A percentile compares a stretch with the other conserved stretches of the same genome.
Conservation (phyloP, 2,329 filamentous ascomycete species). For the Cladophialophora chaetospira region DNA sequence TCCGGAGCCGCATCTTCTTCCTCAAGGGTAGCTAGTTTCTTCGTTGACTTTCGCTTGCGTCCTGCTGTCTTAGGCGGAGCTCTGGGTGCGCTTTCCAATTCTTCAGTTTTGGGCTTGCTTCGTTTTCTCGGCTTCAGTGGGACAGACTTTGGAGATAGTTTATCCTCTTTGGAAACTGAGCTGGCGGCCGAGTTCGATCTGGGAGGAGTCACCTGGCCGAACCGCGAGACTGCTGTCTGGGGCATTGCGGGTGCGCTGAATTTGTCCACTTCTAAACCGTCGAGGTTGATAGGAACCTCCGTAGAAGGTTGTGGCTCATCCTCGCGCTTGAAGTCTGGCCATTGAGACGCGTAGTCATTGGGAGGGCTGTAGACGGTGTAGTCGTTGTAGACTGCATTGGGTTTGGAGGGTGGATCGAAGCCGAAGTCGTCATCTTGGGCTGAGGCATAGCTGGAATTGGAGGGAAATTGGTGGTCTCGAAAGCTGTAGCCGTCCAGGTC, state of each 20-base stretch:
- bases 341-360: slow-evolving; percentile 24
- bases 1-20: slow-evolving; percentile 20
- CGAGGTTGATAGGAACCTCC: slow-evolving; percentile 12
- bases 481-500: slow-evolving; percentile 31
- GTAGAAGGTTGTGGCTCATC: slow-evolving; percentile 25
- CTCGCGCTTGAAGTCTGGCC: slow-evolving; percentile 29
- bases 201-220: slow-evolving; percentile 33
- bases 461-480: slow-evolving; percentile 24
- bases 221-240: slow-evolving; percentile 28
- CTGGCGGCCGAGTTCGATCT: slow-evolving; percentile 30
- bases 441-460: slow-evolving; percentile 9
- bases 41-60: slow-evolving; percentile 30
- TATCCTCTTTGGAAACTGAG: slow-evolving; percentile 21
- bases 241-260: slow-evolving; percentile 26
- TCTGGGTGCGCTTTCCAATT: slow-evolving; percentile 5
- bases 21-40: slow-evolving; percentile 23
- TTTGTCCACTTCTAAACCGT: slow-evolving; percentile 28
- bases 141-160: slow-evolving; percentile 21
- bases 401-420: slow-evolving; percentile 30
- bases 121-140: slow-evolving; percentile 22
- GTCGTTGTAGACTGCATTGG: slow-evolving; percentile 16
- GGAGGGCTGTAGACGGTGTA: slow-evolving; percentile 31
- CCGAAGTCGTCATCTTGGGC: slow-evolving; percentile 31
- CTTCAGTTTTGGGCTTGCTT: slow-evolving; percentile 22
- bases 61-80: slow-evolving; percentile 10